phyloP scores from a whole-genome alignment of 768 basidiomycete species.

The Podaxis carcinomalis region DNA sequence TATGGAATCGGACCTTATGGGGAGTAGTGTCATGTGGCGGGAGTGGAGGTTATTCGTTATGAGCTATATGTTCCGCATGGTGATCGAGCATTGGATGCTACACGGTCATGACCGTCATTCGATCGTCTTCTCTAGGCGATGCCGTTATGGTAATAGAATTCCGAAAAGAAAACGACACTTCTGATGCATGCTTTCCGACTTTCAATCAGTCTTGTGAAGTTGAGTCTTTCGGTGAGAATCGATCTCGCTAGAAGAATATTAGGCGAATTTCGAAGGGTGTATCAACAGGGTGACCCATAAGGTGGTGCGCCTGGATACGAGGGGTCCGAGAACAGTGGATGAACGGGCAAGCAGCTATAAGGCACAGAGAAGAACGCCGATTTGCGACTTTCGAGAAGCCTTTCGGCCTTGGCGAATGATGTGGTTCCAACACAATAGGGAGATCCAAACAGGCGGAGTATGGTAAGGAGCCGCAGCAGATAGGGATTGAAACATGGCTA shows the following conservation, averaged over 20 bases:
- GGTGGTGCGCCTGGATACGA: not conserved
- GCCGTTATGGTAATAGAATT: not conserved
- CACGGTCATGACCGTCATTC: not conserved
- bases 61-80: constrained; percentile 1
- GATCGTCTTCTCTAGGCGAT: not conserved
- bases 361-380: not conserved
- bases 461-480: not conserved
- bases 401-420: not conserved
- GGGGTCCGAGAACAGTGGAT: not conserved
- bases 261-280: not conserved
- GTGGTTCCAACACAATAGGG: not conserved
- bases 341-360: not conserved
- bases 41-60: not conserved
- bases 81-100: constrained; percentile 3
- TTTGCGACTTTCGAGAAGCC: not conserved
- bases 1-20: constrained; percentile 9
- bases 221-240: not conserved
- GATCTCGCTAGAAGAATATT: not conserved
- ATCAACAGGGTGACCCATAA: not conserved
- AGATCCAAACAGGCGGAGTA: not conserved
- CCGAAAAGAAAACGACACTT: too few relatives aligned
- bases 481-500: constrained; percentile 3
- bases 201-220: not conserved
- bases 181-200: not conserved
- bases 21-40: constrained; percentile 1